Evolutionary conservation across 768 basidiomycete genomes (phyloP).

Genomic region (Phanerochaete sordida): DNA sequence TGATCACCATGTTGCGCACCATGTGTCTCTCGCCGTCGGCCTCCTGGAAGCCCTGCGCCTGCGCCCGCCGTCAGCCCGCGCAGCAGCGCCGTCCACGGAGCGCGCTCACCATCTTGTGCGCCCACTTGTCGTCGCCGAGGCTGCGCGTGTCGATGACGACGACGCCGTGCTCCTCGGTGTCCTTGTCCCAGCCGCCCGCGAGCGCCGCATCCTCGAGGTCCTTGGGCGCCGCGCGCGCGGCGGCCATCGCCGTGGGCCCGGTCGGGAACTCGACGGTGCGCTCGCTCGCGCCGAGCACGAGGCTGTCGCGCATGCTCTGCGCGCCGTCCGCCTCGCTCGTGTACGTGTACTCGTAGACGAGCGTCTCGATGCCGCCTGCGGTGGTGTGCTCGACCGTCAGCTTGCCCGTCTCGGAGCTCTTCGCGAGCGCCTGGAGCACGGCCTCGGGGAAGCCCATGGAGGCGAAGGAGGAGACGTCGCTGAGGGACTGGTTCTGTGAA

Average conservation of each 20-base stretch:
- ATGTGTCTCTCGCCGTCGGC: neutral
- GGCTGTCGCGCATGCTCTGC: neutral
- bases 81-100: neutral
- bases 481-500: neutral
- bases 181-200: neutral
- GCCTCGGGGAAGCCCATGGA: neutral
- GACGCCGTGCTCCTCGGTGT: neutral
- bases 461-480: neutral
- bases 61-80: neutral
- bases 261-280: neutral
- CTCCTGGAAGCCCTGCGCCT: neutral
- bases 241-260: neutral
- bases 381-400: neutral
- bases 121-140: neutral
- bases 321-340: neutral
- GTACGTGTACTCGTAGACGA: neutral
- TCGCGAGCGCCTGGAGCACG: neutral
- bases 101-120: neutral
- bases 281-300: neutral
- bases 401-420: neutral
- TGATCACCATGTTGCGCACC: neutral
- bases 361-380: neutral
- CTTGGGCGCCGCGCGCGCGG: neutral
- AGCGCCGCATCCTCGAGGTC: neutral
- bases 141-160: neutral